phyloP scores from a whole-genome alignment of 768 basidiomycete species.

The Boletus rubropictus region DNA sequence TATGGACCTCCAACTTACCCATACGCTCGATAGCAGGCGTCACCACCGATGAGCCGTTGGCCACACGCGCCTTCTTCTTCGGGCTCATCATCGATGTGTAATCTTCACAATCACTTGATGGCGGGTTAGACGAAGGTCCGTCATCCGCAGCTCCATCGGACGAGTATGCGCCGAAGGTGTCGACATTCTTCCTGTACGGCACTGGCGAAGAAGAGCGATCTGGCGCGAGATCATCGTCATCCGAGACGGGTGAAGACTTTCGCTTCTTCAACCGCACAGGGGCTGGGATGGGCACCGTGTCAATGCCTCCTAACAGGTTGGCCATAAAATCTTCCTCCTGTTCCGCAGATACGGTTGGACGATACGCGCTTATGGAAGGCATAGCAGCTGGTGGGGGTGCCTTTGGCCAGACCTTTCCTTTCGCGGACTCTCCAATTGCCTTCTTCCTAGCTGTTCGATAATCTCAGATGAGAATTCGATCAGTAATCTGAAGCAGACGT shows the following conservation, averaged over 20 bases:
- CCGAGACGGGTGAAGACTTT: constrained; percentile 51
- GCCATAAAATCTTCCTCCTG: constrained; percentile 91
- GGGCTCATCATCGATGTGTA: constrained; percentile 49
- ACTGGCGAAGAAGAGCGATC: constrained; percentile 37
- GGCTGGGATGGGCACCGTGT: constrained; percentile 39
- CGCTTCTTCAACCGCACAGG: constrained; percentile 51
- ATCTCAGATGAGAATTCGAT: constrained; percentile 4
- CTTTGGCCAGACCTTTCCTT: constrained; percentile 39
- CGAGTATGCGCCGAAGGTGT: constrained; percentile 35
- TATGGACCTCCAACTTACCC: constrained; percentile 53
- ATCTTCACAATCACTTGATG: constrained; percentile 54
- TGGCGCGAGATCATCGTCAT: constrained; percentile 29
- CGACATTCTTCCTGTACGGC: constrained; percentile 30
- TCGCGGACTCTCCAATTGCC: constrained; percentile 18
- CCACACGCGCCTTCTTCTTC: constrained; percentile 53
- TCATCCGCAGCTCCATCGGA: constrained; percentile 30
- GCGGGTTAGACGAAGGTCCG: constrained; percentile 15
- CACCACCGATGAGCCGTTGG: constrained; percentile 38
- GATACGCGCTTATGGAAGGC: constrained; percentile 74
- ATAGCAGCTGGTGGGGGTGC: constrained; percentile 44
- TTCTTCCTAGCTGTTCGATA: constrained; percentile 27
- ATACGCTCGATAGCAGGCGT: constrained; percentile 55
- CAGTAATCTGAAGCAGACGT: constrained; percentile 10
- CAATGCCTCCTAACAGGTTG: constrained; percentile 68
- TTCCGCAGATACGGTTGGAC: constrained; percentile 65